Base-by-base conservation (phyloP, 306 rosid genomes). In the Parietaria judaica region DNA sequence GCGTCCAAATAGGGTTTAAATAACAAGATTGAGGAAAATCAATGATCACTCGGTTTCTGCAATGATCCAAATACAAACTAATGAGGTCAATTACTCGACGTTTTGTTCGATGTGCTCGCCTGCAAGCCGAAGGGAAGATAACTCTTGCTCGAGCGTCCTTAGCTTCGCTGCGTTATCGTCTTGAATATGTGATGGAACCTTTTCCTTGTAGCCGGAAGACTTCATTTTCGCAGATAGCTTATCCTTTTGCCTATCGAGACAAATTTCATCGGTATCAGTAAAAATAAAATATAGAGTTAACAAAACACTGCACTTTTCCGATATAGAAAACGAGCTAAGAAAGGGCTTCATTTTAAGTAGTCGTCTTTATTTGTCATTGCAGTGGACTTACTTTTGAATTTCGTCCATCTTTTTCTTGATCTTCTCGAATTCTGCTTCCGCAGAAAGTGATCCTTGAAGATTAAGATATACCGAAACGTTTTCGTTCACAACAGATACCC, bases 191-290 rank as follows among this genome's bases (percentile, higher is more conserved):
- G 66, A 54, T 0, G 78, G 78, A 44, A 81, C 95, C 80, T 87
- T 91, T 63, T 87, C 92, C 70, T 61, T 79, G 82, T 91, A 91
- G n/a, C 96, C 89, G 23, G 83, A 43, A 35, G 79, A 83, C 51
- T 66, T 81, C 65, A 82, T 75, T 60, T 60, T 79, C 84, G 73
- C 84, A 15, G 76, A 80, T 16, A 87, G 63, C 78, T 67, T 91
- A 48, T 81, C 97, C 37, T 71, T 81, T 78, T 85, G 83, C 74
- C 86, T 81, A 72, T 14, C 6, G 53, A 16, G 57, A 2, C 11
- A 15, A 50, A 44, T n/a, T 7, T 12, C 43, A 5, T 7, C 10
- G 46, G 66, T 38, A 61, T 56, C 16, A 14, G 9, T 36, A 8
- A 11, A 5, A 3, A 13, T 51, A 17, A 5, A 5, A 9, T 10